Base-by-base conservation (phyloP, 2,329 filamentous ascomycete genomes). In the Aspergillus pseudotamarii region DNA sequence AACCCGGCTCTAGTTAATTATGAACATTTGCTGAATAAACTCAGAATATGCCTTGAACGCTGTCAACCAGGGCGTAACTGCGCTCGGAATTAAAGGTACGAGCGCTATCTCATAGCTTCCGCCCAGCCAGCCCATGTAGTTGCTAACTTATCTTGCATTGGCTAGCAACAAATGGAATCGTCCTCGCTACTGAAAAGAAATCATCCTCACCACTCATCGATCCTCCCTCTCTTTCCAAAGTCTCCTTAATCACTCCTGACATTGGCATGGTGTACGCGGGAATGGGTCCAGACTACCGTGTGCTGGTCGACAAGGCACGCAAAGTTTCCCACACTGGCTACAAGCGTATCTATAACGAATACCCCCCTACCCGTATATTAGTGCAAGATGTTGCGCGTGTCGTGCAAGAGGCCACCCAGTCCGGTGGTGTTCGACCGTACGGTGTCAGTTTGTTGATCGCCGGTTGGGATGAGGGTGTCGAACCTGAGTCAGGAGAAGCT, bases 311-410 rank as follows among this genome's bases (percentile, higher is more conserved):
- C 85, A 94, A 94, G 81, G 95, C 95, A 72, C 93, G 95, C 77
- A 99, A 98, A 82, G 95, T 97, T 71, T 97, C 94, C 61, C 95
- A 99, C 83, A 96, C 95, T 55, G 91, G 90, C 80, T 99, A 99
- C 89, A 99, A 99, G 88, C 93, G 95, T 80, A 94, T 99, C 84
- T 99, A 99, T 86, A 99, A 99, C 83, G 95, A 99, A 84, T 99
- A 99, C 84, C 95, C 95, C n/a, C 95, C 95, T 6, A 99, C 95
- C 62, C 90, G 95, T 79, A 99, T 99, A 90, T 88, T 99, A 83
- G 95, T 99, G 62, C 95, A 99, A 82, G 95, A 99, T 75, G 94
- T 99, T 62, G 95, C 95, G 64, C 88, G 93, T 68, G 94, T 98
- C 70, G 97, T 99, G 90, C 95, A 99, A 82, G 95, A 99, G 83